Conservation (phyloP, 1,139 yeast species). For the Lodderomyces metapsilosis region DNA sequence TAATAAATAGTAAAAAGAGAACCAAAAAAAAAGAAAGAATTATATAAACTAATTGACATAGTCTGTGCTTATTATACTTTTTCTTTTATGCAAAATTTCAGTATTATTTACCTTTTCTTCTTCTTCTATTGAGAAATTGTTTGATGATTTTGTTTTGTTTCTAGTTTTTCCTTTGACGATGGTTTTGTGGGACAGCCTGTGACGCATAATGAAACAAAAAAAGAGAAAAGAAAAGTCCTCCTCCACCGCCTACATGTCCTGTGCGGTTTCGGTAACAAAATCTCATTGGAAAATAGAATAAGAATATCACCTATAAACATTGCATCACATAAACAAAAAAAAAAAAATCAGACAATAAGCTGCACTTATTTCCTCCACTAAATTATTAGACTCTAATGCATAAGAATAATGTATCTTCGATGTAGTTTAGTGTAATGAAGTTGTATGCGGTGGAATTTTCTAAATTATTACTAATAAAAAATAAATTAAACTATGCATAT, state of each 20-base stretch:
- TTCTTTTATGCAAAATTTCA: not conserved
- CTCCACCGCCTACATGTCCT: too few relatives aligned
- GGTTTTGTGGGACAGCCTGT: not conserved
- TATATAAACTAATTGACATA: not conserved
- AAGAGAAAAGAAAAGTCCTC: too few relatives aligned
- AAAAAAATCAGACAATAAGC: slow-evolving; percentile 1
- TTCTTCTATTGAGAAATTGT: not conserved
- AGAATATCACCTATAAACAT: not conserved
- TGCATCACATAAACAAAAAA: not conserved
- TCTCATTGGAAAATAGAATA: too few relatives aligned
- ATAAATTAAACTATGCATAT: too few relatives aligned
- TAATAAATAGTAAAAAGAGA: not conserved
- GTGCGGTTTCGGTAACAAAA: not conserved
- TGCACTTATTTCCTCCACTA: not conserved
- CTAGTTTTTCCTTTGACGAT: not conserved
- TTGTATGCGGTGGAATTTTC: slow-evolving; percentile 1
- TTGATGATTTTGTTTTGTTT: too few relatives aligned
- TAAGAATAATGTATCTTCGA: not conserved
- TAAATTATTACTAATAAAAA: not conserved
- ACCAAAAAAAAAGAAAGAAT: not conserved
- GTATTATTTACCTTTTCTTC: too few relatives aligned
- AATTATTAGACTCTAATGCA: not conserved
- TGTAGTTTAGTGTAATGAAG: not conserved
- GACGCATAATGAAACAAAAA: too few relatives aligned
- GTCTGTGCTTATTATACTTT: not conserved